Percentiles rank a stretch among this genome's conserved stretches.
Conservation (phyloP, 345 rosid genomes). For the Kandelia obovata region DNA sequence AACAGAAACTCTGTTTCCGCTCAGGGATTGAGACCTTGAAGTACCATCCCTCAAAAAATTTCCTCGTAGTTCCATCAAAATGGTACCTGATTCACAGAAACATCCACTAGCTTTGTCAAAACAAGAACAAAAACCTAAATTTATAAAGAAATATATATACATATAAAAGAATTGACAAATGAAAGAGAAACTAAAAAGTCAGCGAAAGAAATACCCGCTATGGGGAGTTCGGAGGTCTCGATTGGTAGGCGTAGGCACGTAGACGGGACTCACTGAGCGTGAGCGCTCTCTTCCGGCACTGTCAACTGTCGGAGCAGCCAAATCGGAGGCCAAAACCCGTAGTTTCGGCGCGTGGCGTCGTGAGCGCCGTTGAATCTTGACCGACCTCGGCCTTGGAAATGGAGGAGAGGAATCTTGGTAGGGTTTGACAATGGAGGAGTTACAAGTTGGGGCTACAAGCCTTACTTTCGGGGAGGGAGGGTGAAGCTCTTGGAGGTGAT, state of each 20-base stretch:
- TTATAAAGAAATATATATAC: not conserved
- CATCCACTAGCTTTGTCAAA: not conserved
- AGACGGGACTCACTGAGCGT: constrained; percentile 46
- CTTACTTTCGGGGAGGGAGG: too few species aligned
- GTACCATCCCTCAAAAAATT: constrained; percentile 95
- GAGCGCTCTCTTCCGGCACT: constrained; percentile 2
- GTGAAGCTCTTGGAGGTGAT: too few species aligned
- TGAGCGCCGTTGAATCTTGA: too few species aligned
- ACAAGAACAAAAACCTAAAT: not conserved
- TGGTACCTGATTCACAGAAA: constrained; percentile 56
- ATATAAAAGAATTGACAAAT: not conserved
- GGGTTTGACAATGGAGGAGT: too few species aligned
- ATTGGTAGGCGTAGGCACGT: constrained; percentile 57
- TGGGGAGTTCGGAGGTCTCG: constrained; percentile 88
- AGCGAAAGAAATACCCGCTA: constrained; percentile 55
- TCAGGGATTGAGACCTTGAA: constrained; percentile 89
- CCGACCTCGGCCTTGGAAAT: too few species aligned
- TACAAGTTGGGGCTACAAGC: too few species aligned
- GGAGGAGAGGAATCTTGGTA: too few species aligned
- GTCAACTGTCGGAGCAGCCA: constrained; percentile 14
- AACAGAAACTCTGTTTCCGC: constrained; percentile 80
- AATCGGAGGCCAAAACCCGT: constrained; percentile 19
- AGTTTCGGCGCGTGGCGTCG: too few species aligned
- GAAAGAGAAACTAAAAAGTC: not conserved
- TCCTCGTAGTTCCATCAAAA: constrained; percentile 70